These are phyloP conservation scores for Xylariaceae sp. DNA, from an alignment of 2,329 filamentous ascomycete species.

Conservation along the genomic window DNA sequence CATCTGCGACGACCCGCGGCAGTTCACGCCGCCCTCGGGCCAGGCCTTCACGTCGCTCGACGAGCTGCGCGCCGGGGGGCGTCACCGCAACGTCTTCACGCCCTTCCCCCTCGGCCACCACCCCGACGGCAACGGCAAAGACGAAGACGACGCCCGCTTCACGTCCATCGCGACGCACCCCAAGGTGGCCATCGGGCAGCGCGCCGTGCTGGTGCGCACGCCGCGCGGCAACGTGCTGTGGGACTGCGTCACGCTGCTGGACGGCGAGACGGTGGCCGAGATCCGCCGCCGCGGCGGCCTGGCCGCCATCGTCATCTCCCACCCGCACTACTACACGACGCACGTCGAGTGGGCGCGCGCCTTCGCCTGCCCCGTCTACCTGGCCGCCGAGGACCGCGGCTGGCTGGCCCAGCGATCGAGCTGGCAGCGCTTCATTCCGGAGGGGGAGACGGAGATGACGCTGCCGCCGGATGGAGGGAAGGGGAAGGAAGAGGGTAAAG, in stretches of 20 bases:
- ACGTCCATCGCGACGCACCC: constrained; percentile 43
- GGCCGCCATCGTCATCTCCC: constrained; percentile 64
- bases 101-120: constrained; percentile 26
- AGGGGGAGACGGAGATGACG: constrained; percentile 32
- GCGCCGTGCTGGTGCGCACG: constrained; percentile 61
- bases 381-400: constrained; percentile 54
- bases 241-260: constrained; percentile 68
- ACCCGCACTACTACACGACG: constrained; percentile 78
- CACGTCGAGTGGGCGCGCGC: constrained; percentile 64
- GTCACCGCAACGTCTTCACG: constrained; percentile 47
- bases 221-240: constrained; percentile 65
- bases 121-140: neutral
- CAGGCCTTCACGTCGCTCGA: constrained; percentile 59
- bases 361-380: constrained; percentile 64
- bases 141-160: constrained; percentile 37
- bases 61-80: constrained; percentile 27
- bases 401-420: constrained; percentile 51
- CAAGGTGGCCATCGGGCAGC: constrained; percentile 66
- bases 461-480: constrained; percentile 18
- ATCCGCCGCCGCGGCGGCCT: constrained; percentile 59
- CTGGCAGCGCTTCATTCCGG: constrained; percentile 39
- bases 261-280: constrained; percentile 50
- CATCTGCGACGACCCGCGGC: constrained; percentile 67
- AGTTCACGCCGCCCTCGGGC: constrained; percentile 57
- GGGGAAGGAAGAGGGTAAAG: too few species aligned